phyloP scores from a whole-genome alignment of 1,284 basidiomycete genomes.

The Abortiporus biennis region DNA sequence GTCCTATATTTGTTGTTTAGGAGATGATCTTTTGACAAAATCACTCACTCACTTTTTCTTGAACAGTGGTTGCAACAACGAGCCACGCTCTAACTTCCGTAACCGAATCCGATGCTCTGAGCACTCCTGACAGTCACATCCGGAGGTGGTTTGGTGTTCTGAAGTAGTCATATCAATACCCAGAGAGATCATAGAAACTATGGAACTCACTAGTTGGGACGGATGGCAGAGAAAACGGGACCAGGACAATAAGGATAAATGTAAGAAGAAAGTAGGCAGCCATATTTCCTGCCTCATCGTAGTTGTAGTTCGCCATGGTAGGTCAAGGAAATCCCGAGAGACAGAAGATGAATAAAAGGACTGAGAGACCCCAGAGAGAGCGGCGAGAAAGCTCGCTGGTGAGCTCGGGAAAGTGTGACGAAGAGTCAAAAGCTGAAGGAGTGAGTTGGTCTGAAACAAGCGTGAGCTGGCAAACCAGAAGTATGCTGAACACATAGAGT shows the following conservation, averaged over 20 bases:
- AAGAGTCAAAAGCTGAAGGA: too few species aligned
- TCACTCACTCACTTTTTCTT: slow-evolving; percentile 21
- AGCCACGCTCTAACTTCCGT: slow-evolving; percentile 36
- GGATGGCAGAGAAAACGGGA: slow-evolving; percentile 64
- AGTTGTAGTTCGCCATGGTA: slow-evolving; percentile 72
- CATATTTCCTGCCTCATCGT: slow-evolving; percentile 87
- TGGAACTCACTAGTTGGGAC: slow-evolving; percentile 34
- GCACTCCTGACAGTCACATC: slow-evolving; percentile 70
- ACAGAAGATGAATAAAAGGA: too few species aligned
- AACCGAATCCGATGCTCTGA: slow-evolving; percentile 47
- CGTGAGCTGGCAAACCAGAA: too few species aligned
- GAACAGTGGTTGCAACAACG: slow-evolving; percentile 27
- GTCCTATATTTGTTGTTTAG: neutral
- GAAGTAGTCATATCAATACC: neutral
- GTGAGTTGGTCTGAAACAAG: too few species aligned
- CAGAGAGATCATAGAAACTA: neutral
- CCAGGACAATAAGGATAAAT: slow-evolving; percentile 74
- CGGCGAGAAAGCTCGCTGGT: neutral
- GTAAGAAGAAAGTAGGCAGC: slow-evolving; percentile 87
- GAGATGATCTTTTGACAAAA: neutral
- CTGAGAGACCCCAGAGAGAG: neutral
- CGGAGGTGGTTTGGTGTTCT: slow-evolving; percentile 25
- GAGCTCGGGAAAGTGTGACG: too few species aligned
- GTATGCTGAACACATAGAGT: neutral
- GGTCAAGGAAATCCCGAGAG: neutral